Evolutionary conservation across 352 stramenopile genomes (phyloP).

Genomic region (Pythium insidiosum): DNA sequence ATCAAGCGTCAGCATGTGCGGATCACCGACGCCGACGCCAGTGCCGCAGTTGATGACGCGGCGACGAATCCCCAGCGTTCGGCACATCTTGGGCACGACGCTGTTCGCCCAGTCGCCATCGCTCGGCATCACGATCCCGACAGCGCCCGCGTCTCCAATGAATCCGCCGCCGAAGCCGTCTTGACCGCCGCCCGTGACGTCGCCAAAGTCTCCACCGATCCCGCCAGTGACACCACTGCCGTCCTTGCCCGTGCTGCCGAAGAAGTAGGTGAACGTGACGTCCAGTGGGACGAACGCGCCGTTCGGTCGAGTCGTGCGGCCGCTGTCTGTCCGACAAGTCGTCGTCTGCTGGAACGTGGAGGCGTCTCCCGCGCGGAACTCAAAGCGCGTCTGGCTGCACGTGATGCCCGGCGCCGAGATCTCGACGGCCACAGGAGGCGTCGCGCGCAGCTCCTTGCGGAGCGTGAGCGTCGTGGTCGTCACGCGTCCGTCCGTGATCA

Average conservation of each 20-base stretch:
- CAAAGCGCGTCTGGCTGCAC: constrained; percentile 6
- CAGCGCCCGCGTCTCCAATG: no score
- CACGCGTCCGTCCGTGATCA: constrained; percentile 8
- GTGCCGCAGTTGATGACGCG: constrained; percentile 5
- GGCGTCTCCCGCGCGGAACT: constrained; percentile 8
- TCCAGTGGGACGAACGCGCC: constrained; percentile 5
- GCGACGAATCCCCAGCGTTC: constrained; percentile 8
- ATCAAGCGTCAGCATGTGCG: constrained; percentile 28
- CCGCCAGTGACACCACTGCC: no score
- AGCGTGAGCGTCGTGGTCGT: constrained; percentile 10
- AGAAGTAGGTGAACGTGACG: constrained; percentile 4
- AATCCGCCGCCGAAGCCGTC: no score
- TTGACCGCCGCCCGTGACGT: constrained; percentile 1
- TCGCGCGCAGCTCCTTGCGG: constrained; percentile 4
- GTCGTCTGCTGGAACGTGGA: constrained; percentile 10
- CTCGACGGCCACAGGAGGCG: constrained; percentile 3
- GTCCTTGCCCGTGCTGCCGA: neutral
- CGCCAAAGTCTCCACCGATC: no score
- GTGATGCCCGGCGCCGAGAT: constrained; percentile 13
- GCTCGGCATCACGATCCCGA: no score
- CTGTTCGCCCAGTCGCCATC: no score
- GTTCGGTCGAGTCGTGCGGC: neutral
- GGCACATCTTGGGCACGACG: constrained; percentile 6
- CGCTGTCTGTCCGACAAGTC: constrained; percentile 12
- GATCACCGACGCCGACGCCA: constrained; percentile 15